Percentiles rank a stretch among this genome's conserved stretches.
Conservation (phyloP, 2,329 filamentous ascomycete genomes). For the Pseudogymnoascus sp. region DNA sequence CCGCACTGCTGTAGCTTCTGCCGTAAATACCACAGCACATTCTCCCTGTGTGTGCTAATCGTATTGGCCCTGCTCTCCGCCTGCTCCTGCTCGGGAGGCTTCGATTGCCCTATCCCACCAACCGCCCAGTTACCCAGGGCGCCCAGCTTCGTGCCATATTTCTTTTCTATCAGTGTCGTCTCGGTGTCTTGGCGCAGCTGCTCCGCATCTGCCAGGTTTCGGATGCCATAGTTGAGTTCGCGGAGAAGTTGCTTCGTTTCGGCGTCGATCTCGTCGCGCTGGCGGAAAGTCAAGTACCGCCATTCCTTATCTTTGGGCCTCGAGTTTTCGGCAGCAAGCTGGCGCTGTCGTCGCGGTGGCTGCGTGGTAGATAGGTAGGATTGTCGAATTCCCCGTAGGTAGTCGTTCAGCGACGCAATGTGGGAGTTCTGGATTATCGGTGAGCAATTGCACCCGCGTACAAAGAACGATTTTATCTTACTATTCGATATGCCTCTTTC, state of each 20-base stretch:
- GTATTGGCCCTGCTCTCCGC: slow-evolving; percentile 65
- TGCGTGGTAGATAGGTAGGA: slow-evolving; percentile 81
- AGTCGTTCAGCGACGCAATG: slow-evolving; percentile 69
- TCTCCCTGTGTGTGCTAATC: slow-evolving; percentile 65
- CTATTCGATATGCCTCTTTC: slow-evolving; percentile 89
- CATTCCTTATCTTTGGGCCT: slow-evolving; percentile 22
- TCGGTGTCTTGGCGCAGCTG: slow-evolving; percentile 71
- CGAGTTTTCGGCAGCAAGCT: neutral
- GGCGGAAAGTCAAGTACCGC: slow-evolving; percentile 57
- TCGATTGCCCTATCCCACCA: slow-evolving; percentile 50
- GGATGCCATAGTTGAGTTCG: slow-evolving; percentile 75
- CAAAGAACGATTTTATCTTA: slow-evolving; percentile 35
- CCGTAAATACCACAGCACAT: slow-evolving; percentile 74
- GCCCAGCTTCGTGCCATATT: slow-evolving; percentile 56
- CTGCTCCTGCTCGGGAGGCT: slow-evolving; percentile 57
- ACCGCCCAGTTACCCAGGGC: slow-evolving; percentile 57
- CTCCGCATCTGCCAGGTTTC: slow-evolving; percentile 72
- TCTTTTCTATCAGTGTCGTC: slow-evolving; percentile 61
- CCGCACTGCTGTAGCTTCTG: slow-evolving; percentile 68
- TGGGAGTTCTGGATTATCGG: slow-evolving; percentile 60
- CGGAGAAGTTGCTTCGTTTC: slow-evolving; percentile 79
- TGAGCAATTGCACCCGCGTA: slow-evolving; percentile 17
- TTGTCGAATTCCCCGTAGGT: slow-evolving; percentile 76
- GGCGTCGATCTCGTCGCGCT: slow-evolving; percentile 80
- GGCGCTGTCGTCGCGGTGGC: slow-evolving; percentile 41